Conservation (phyloP, 1,139 yeast genomes). For the Hyphopichia pseudoburtonii region DNA sequence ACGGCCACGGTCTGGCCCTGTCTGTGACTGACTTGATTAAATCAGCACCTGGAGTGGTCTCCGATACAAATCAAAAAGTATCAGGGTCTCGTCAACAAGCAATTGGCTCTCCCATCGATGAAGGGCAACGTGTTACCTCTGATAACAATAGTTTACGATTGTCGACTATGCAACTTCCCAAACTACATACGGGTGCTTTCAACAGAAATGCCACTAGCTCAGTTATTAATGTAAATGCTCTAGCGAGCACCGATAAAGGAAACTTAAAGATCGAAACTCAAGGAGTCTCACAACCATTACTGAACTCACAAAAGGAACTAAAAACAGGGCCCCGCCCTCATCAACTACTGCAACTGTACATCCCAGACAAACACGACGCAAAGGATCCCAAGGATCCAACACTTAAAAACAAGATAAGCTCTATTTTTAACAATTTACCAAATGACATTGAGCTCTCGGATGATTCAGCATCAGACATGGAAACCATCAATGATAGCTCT, state of each 20-base stretch:
- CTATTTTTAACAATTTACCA: conserved; percentile 47
- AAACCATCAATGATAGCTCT: conserved; percentile 24
- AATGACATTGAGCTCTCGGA: conserved; percentile 51
- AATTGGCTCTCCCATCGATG: conserved; percentile 2
- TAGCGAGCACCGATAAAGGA: conserved; percentile 22
- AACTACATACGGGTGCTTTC: conserved; percentile 10
- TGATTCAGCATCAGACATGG: conserved; percentile 47
- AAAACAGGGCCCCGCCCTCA: not conserved
- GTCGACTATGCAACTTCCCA: conserved; percentile 21
- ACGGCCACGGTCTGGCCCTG: too few relatives aligned
- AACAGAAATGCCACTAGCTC: conserved; percentile 31
- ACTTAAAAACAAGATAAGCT: conserved; percentile 30
- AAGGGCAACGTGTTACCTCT: conserved; percentile 29
- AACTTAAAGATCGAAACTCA: too few relatives aligned
- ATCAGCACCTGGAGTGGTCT: too few relatives aligned
- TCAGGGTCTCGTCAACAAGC: not conserved
- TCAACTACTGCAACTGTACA: conserved; percentile 1
- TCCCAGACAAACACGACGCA: not conserved
- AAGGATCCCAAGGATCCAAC: conserved; percentile 7
- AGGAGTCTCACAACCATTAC: too few relatives aligned
- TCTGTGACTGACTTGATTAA: too few relatives aligned
- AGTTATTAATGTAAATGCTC: conserved; percentile 32
- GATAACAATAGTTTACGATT: conserved; percentile 33
- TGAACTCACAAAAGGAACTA: not conserved
- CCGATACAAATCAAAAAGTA: not conserved